Conservation (phyloP, 2,329 filamentous ascomycete genomes). For the Sordariomycetes sp. region DNA sequence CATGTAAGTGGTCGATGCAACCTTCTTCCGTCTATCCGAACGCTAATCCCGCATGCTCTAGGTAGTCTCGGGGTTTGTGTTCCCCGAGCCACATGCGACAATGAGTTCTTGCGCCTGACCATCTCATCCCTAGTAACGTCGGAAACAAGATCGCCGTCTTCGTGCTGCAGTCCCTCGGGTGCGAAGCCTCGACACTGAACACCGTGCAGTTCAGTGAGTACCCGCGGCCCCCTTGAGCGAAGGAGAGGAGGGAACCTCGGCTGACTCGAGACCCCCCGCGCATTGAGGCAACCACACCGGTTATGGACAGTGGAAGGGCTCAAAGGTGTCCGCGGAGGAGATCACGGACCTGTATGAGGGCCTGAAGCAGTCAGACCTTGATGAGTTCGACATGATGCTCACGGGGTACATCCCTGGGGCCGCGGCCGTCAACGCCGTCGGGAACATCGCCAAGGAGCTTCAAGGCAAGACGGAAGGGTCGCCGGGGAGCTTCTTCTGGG, state of each 20-base stretch:
- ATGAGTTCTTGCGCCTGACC: background rate
- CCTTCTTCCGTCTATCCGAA: background rate
- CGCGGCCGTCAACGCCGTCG: conserved; percentile 70
- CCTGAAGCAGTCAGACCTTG: conserved; percentile 68
- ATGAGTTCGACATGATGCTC: conserved; percentile 86
- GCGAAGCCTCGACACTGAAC: conserved; percentile 86
- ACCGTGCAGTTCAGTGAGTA: conserved; percentile 91
- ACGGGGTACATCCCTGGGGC: conserved; percentile 91
- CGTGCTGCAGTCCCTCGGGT: conserved; percentile 84
- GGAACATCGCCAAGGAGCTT: conserved; percentile 70
- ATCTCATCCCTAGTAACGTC: conserved; percentile 56
- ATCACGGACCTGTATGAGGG: conserved; percentile 77
- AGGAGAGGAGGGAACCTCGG: conserved; percentile 1
- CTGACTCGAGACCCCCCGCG: conserved; percentile 4
- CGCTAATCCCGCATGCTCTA: conserved; percentile 12
- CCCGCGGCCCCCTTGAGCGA: background rate
- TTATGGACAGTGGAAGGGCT: conserved; percentile 80
- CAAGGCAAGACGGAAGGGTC: conserved; percentile 47
- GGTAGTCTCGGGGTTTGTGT: conserved; percentile 29
- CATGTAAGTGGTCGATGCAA: conserved; percentile 55
- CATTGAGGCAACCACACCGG: conserved; percentile 80
- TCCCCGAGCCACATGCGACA: background rate
- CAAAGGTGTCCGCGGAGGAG: conserved; percentile 66
- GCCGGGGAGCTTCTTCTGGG: conserved; percentile 85
- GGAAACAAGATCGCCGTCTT: conserved; percentile 96